Evolutionary conservation across 176 grass and related monocot species (phyloP).

Genomic region (Typha latifolia): DNA sequence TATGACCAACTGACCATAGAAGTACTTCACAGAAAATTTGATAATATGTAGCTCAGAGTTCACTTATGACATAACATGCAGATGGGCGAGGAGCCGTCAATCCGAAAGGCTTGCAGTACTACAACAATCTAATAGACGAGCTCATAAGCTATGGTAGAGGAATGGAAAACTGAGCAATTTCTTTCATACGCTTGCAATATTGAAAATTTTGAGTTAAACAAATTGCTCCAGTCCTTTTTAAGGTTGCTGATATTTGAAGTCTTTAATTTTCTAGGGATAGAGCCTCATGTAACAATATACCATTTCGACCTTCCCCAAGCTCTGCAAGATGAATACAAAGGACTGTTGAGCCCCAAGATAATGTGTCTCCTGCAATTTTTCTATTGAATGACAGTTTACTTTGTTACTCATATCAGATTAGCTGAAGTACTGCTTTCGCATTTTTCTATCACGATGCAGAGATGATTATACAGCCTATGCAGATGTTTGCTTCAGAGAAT

Average conservation of each 20-base stretch:
- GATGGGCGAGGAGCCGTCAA: constrained; percentile 85
- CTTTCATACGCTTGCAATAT: background rate
- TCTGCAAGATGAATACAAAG: constrained; percentile 56
- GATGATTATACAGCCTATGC: constrained; percentile 63
- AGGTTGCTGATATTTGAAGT: background rate
- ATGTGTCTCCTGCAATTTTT: constrained; percentile 17
- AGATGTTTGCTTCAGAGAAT: constrained; percentile 56
- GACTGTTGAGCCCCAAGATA: constrained; percentile 47
- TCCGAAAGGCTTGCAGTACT: constrained; percentile 65
- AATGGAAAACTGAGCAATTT: no score
- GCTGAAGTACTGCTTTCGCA: background rate
- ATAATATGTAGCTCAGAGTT: background rate
- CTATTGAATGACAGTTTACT: background rate
- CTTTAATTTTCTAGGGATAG: constrained; percentile 38
- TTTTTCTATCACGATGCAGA: constrained; percentile 18
- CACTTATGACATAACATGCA: constrained; percentile 26
- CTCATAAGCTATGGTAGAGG: constrained; percentile 40
- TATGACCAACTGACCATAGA: background rate
- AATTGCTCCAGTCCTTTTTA: background rate
- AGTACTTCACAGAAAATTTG: background rate
- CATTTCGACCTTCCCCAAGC: constrained; percentile 67
- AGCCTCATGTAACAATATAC: constrained; percentile 61
- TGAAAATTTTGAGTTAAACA: background rate
- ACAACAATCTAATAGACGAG: constrained; percentile 73
- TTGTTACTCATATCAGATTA: background rate